Conservation (phyloP, 306 rosid genomes). For the Fagus crenata region DNA sequence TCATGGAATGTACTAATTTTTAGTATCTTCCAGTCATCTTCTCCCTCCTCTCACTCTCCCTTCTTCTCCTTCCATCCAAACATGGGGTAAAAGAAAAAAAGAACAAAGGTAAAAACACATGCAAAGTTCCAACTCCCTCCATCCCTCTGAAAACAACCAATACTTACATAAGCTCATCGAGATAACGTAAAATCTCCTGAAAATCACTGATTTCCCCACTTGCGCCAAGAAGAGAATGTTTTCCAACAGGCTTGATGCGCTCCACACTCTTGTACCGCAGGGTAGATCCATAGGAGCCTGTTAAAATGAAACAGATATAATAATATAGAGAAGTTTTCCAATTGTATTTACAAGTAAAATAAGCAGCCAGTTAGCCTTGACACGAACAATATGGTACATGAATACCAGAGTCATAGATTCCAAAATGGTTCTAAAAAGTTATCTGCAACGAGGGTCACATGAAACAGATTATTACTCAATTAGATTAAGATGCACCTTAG, state of each 20-base stretch:
- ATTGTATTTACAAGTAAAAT: too few relatives aligned
- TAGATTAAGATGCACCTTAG: not conserved
- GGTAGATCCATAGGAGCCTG: constrained; percentile 95
- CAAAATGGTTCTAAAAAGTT: not conserved
- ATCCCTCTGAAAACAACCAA: not conserved
- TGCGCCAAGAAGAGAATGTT: constrained; percentile 38
- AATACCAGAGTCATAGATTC: not conserved
- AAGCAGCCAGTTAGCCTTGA: too few relatives aligned
- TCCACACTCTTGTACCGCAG: constrained; percentile 88
- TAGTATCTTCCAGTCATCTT: too few relatives aligned
- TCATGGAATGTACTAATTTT: too few relatives aligned
- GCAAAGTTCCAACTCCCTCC: not conserved
- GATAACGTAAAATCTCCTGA: constrained; percentile 73
- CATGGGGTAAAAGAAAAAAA: not conserved
- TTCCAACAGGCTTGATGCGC: constrained; percentile 79
- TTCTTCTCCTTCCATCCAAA: too few relatives aligned
- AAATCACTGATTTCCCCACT: constrained; percentile 89
- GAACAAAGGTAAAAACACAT: not conserved
- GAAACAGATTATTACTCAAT: not conserved
- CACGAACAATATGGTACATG: too few relatives aligned
- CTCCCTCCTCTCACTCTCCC: too few relatives aligned
- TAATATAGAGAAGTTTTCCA: not conserved
- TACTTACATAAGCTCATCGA: constrained; percentile 83
- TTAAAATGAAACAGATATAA: not conserved
- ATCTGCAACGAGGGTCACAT: not conserved